Conservation (phyloP, 108 stramenopile genomes). For the Pseudonitzschia delicatissima region DNA sequence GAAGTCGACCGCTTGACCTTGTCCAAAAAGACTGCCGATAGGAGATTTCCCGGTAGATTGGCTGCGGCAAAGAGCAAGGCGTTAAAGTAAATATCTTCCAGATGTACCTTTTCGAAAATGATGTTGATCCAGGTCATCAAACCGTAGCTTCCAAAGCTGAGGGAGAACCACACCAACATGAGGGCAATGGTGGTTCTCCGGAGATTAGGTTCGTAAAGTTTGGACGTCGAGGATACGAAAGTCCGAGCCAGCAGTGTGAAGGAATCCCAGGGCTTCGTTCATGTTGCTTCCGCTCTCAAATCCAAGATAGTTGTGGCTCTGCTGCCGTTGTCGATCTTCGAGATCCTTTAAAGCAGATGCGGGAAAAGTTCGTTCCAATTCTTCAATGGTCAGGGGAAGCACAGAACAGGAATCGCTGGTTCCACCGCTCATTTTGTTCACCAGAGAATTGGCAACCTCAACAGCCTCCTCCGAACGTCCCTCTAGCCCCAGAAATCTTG, state of each 20-base stretch:
- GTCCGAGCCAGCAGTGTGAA: constrained; percentile 15
- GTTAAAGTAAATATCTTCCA: constrained; percentile 73
- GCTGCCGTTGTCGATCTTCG: background rate
- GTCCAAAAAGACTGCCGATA: constrained; percentile 56
- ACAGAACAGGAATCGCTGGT: background rate
- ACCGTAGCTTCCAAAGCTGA: constrained; percentile 74
- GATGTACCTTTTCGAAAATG: constrained; percentile 65
- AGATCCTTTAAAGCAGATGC: background rate
- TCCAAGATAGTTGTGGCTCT: background rate
- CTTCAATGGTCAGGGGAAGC: constrained; percentile 30
- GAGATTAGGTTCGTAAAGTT: constrained; percentile 47
- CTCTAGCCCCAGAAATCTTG: constrained; percentile 56
- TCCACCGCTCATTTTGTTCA: constrained; percentile 27
- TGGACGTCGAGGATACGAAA: constrained; percentile 29
- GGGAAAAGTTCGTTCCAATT: constrained; percentile 38
- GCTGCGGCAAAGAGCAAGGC: constrained; percentile 70
- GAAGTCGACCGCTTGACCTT: constrained; percentile 44
- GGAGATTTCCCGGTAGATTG: constrained; percentile 72
- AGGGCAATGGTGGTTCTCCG: constrained; percentile 58
- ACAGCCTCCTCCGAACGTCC: constrained; percentile 48
- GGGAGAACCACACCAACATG: constrained; percentile 70
- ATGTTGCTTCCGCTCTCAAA: background rate
- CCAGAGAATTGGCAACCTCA: constrained; percentile 45
- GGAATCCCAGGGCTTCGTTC: background rate
- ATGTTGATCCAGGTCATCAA: constrained; percentile 82